Evolutionary conservation across 2,329 filamentous ascomycete species (phyloP).

Genomic region (Davidsoniella neocaledoniae): DNA sequence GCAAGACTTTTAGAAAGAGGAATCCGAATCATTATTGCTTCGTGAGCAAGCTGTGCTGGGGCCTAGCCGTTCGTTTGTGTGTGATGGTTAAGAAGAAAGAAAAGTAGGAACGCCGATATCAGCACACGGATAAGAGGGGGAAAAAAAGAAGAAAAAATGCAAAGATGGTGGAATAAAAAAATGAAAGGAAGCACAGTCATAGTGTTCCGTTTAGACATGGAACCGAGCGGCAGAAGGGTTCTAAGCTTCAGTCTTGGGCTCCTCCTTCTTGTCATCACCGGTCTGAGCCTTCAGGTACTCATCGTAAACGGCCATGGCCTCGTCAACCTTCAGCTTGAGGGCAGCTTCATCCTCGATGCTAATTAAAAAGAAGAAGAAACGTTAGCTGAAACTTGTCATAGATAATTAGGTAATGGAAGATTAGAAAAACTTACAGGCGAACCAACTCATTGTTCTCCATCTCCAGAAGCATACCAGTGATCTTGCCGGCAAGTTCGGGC

Average conservation of each 20-base stretch:
- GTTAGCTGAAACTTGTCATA: too few relatives aligned
- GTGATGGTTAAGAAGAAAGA: neutral
- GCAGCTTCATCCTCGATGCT: conserved; percentile 81
- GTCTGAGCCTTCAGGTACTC: conserved; percentile 89
- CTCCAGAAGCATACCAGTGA: conserved; percentile 98
- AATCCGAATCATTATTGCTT: conserved; percentile 8
- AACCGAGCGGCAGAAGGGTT: conserved; percentile 2
- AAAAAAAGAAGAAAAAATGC: neutral
- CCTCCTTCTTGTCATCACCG: conserved; percentile 32
- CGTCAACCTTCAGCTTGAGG: conserved; percentile 88
- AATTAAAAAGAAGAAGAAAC: conserved; percentile 2
- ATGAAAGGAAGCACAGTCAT: neutral
- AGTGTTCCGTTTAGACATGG: neutral
- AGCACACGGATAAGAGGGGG: conserved; percentile 3
- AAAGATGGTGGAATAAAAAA: neutral
- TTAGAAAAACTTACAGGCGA: conserved; percentile 59
- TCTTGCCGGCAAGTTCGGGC: conserved; percentile 93
- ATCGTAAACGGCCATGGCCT: conserved; percentile 92
- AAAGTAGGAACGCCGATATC: conserved; percentile 3
- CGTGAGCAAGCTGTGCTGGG: conserved; percentile 4
- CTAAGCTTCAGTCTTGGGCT: conserved; percentile 27
- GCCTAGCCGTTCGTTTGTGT: conserved; percentile 6
- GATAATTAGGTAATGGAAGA: neutral
- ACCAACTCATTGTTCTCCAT: conserved; percentile 96
- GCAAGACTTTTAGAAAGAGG: conserved; percentile 2